A percentile compares a stretch with the other conserved stretches of the same genome.
Evolutionary conservation across 164 flowering plant genomes (phyloP).

Genomic region (Magnolia sinica): DNA sequence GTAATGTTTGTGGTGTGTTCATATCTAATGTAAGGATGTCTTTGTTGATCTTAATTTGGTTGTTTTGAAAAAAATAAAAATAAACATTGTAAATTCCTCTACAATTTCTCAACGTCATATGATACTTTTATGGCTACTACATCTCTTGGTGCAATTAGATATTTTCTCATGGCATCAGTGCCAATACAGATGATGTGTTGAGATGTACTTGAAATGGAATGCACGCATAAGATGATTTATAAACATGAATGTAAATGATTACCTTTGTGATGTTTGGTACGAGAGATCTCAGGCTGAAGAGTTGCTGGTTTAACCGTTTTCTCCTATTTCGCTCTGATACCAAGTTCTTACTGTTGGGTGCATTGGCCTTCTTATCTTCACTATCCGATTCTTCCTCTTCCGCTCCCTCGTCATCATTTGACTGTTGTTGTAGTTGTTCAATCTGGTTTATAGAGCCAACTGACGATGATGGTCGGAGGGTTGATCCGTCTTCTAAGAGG

Average conservation of each 20-base stretch:
- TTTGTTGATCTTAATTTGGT: background rate
- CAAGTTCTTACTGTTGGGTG: conserved; percentile 21
- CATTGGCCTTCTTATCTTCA: conserved; percentile 5
- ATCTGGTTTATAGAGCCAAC: background rate
- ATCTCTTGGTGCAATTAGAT: too few species aligned
- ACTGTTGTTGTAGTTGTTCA: background rate
- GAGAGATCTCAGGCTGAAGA: conserved; percentile 25
- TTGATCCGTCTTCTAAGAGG: background rate
- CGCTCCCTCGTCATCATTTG: background rate
- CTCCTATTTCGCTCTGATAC: conserved; percentile 32
- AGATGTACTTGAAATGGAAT: too few species aligned
- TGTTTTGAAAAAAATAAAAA: too few species aligned
- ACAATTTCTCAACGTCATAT: too few species aligned
- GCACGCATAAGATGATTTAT: too few species aligned
- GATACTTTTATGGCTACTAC: too few species aligned
- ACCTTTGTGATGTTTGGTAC: conserved; percentile 35
- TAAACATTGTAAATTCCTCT: too few species aligned
- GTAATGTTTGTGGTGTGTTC: background rate
- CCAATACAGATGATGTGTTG: too few species aligned
- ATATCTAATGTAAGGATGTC: background rate
- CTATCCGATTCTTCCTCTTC: conserved; percentile 10
- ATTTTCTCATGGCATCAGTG: too few species aligned
- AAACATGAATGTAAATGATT: background rate
- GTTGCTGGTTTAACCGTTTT: conserved; percentile 25
- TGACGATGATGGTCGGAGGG: background rate